Base-by-base conservation (phyloP, 805 yeast genomes). In the Komagataella pastoris region DNA sequence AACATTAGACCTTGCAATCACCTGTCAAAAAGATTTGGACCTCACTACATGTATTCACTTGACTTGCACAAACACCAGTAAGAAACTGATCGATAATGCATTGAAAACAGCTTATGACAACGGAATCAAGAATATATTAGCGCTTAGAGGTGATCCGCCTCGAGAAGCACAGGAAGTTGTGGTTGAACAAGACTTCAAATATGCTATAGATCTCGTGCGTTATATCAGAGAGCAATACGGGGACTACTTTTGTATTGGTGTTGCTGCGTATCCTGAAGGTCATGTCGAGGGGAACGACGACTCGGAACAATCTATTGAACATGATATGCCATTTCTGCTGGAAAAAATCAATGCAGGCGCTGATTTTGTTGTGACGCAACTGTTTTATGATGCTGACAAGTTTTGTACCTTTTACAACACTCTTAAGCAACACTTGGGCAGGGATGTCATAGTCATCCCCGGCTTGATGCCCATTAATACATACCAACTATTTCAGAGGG, bases 251-350 rank as follows among this genome's bases (percentile, higher is more conserved):
- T 86, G 96, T 62, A 73, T 91, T 52, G 99, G 99, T 54, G 99
- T 91, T 14, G 99, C 99, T 1, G 97, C 95, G 1, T 91, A 91
- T 65, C 97, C 99, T 7, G 99, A 91, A 64, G 99, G 99, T 17
- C 97, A 91, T 67, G 89, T 88, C 43, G 96, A 90, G 58, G 91
- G 95, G 12, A 75, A 88, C 1, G 87, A 83, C 58, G 74, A 69
- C 48, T 66, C 79, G 7, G 74, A 73, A 43, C 96, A 89, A 64
- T 77, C 80, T 59, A 80, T 83, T 1, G 62, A 64, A 19, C 75
- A 75, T 48, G 99, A 91, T 65, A 61, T 91, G 48, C 91, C 93
- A 6, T 88, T 66, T 61, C 74, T 93, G 65, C 77, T 81, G 49
- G 95, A 88, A 57, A 93, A 93, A 65, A 76, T 91, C 21, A 76